Percentiles rank a stretch among this genome's conserved stretches.
Evolutionary conservation across 2,329 filamentous ascomycete species (phyloP).

Genomic region (Exophiala sp.): DNA sequence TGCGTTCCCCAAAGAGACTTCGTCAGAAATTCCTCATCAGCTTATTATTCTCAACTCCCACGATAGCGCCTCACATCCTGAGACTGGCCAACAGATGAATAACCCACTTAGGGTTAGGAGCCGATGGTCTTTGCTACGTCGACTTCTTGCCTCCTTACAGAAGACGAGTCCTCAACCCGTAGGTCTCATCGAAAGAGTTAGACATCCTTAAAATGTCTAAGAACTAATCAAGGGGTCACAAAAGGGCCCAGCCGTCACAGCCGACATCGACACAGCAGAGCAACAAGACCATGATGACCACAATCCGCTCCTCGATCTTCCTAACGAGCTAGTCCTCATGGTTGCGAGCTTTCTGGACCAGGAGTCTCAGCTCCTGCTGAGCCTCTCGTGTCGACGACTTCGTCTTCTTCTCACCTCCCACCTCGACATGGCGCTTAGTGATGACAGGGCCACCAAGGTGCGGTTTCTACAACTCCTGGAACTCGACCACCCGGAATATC

Average conservation of each 20-base stretch:
- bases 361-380: slow-evolving; percentile 16
- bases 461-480: slow-evolving; percentile 17
- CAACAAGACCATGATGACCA: slow-evolving; percentile 9
- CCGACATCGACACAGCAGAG: slow-evolving; percentile 4
- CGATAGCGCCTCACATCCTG: slow-evolving; percentile 7
- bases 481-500: slow-evolving; percentile 19
- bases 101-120: slow-evolving; percentile 7
- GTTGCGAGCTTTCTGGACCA: slow-evolving; percentile 14
- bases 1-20: no score
- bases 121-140: slow-evolving; percentile 10
- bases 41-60: no score
- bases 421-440: slow-evolving; percentile 8
- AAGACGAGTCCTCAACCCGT: slow-evolving; percentile 13
- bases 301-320: slow-evolving; percentile 16
- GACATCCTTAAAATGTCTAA: slow-evolving; percentile 8
- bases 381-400: slow-evolving; percentile 18
- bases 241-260: slow-evolving; percentile 6
- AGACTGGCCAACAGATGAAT: slow-evolving; percentile 10
- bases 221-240: slow-evolving; percentile 13
- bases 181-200: slow-evolving; percentile 13
- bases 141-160: slow-evolving; percentile 12
- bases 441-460: slow-evolving; percentile 12
- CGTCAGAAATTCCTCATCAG: no score
- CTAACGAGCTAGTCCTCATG: slow-evolving; percentile 17
- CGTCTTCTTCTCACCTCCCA: slow-evolving; percentile 14